These are phyloP conservation scores for Solidago caesia DNA, from an alignment of 129 eudicot species.

Conservation along the genomic window DNA sequence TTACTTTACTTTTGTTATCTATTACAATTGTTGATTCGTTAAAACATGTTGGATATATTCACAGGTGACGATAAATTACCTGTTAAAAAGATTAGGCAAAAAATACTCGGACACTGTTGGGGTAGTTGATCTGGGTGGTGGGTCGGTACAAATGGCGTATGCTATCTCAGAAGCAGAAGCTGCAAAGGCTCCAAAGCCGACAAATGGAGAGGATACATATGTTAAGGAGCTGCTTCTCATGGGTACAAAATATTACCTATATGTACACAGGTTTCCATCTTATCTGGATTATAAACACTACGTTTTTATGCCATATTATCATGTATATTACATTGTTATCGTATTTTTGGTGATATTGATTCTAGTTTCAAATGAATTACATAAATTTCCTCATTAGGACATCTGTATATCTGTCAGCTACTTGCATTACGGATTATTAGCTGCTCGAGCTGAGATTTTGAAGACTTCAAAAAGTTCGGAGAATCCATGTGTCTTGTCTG, in stretches of 20 bases:
- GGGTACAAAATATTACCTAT: slow-evolving; percentile 71
- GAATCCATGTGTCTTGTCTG: slow-evolving; percentile 73
- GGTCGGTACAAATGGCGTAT: slow-evolving; percentile 93
- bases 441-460: slow-evolving; percentile 97
- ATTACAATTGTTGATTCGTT: not conserved
- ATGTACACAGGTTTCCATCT: slow-evolving; percentile 68
- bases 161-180: slow-evolving; percentile 79
- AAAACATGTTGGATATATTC: slow-evolving; percentile 17
- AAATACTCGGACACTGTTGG: slow-evolving; percentile 66
- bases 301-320: no score
- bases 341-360: not conserved
- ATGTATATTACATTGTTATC: not conserved
- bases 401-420: slow-evolving; percentile 49
- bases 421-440: slow-evolving; percentile 84
- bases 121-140: slow-evolving; percentile 92
- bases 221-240: slow-evolving; percentile 80
- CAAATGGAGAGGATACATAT: slow-evolving; percentile 64
- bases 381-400: not conserved
- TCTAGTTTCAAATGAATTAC: not conserved
- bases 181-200: slow-evolving; percentile 63
- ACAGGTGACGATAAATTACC: slow-evolving; percentile 84
- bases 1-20: not conserved
- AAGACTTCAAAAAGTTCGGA: slow-evolving; percentile 53
- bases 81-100: slow-evolving; percentile 70
- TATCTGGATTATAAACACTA: no score